Evolutionary conservation across 768 basidiomycete genomes (phyloP), one percentile per base, ranked within the genome.

Genomic region (Gelatoporia subvermispora): DNA sequence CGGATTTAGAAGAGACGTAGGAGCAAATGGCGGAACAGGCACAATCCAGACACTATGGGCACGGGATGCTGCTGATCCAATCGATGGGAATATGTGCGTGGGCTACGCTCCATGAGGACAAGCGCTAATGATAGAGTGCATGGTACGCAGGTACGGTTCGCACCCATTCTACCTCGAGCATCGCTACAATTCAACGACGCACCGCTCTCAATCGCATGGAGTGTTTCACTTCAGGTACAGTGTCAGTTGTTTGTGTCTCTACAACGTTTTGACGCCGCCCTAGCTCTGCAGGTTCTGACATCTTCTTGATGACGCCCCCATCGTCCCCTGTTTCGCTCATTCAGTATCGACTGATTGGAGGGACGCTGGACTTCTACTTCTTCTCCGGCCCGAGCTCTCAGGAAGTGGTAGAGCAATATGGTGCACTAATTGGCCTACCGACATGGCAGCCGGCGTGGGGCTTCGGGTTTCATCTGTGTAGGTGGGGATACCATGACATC

Each of bases 311-410:
- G 47, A 84, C 78, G 7, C 88, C 80, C 23, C 71, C 71, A 4
- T 64, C 57, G 21, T 75, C 81, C 0, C 63, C 68, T 11, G 69
- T 71, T 8, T 85, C 84, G 1, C 67, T 86, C 2, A 70, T 91
- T 23, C 72, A 91, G 54, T 92, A 90, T 59, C 73, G 87, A 41
- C 68, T 81, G 60, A 68, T 90, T 37, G 87, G 88, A 5, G 88
- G 88, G 13, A 81, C 79, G 0, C 66, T 90, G 23, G 84, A 89
- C 65, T 79, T 90, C 52, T 89, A 88, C 70, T 88, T 86, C 66
- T 75, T 88, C 61, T 78, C 70, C 4, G 75, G 75, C 8, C 68
- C 69, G 1, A 60, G 52, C 20, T 76, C 81, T 22, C 67, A 68
- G 34, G 62, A 65, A 10, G 86, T 87, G 10, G 75, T 85, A 39